Conservation (phyloP, 768 basidiomycete species). For the Pulveroboletus sp. region DNA sequence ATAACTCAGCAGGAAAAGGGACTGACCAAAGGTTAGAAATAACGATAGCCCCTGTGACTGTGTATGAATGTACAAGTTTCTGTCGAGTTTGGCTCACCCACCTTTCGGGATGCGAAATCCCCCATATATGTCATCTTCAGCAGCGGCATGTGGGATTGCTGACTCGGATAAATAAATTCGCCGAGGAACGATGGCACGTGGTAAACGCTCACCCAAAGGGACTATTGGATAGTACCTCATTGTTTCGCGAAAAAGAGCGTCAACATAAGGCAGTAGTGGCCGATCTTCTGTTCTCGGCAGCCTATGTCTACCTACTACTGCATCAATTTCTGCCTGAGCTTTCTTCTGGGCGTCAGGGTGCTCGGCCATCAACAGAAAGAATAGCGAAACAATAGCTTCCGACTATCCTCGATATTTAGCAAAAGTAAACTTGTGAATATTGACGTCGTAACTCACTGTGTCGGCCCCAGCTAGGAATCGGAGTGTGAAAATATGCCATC, state of each 20-base stretch:
- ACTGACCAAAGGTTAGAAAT: conserved; percentile 11
- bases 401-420: conserved; percentile 3
- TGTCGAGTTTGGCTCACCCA: too few species aligned
- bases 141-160: conserved; percentile 29
- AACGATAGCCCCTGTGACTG: conserved; percentile 6
- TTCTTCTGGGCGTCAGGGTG: conserved; percentile 9
- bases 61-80: not conserved
- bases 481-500: not conserved
- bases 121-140: conserved; percentile 39
- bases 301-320: not conserved
- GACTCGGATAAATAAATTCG: too few species aligned
- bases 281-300: conserved; percentile 9
- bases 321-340: conserved; percentile 15
- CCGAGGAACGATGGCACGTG: not conserved
- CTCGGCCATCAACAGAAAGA: conserved; percentile 11
- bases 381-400: conserved; percentile 19
- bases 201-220: conserved; percentile 5
- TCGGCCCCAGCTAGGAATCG: conserved; percentile 14
- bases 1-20: not conserved
- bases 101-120: conserved; percentile 50
- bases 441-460: too few species aligned
- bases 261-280: conserved; percentile 10
- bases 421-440: too few species aligned
- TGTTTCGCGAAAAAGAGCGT: conserved; percentile 13
- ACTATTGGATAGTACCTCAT: conserved; percentile 3